Base-by-base conservation (phyloP, 192 early-diverging fungal species). In the Coemansia sp. region DNA sequence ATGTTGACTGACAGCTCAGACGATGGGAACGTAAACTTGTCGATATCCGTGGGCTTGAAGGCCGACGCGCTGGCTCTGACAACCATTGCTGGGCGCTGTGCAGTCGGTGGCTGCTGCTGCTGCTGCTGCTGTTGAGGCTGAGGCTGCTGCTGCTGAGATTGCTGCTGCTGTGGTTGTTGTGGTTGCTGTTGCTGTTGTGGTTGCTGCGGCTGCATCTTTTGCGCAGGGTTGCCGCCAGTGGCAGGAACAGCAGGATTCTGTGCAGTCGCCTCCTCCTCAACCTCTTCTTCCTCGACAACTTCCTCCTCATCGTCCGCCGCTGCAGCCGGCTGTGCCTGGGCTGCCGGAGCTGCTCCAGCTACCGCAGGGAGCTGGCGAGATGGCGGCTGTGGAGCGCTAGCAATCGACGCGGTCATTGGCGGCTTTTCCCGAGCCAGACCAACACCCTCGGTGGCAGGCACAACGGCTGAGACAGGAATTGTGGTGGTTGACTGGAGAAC, bases 21-120 rank as follows among this genome's bases (percentile, higher is more conserved):
- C 6, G 78, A 69, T 1, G 79, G 79, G 62, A 81, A 81, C 12
- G 74, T 76, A 16, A 81, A 81, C 66, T 81, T 76, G 74, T 81
- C 79, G 19, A 81, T 44, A 40, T 81, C 79, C 0, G 71, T 70
- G 32, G 79, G 79, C 62, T 76, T 81, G 71, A 81, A 81, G 9
- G 68, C 65, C 5, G 79, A 66, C 49, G 61, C 54, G 41, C 48
- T 58, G 16, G 70, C 79, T 32, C 67, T 67, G 48, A 61, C 74
- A 18, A 81, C 38, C 79, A 76, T 70, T 56, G 66, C 56, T 12
- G 74, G 79, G 48, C 21, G 59, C 1, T 26, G 16, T 9, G 21
- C 45, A 16, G 10, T 49, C 8, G 19, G 38, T 4, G 15, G 13
- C 15, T n/a, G 19, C 48, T 3, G 44, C 56, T 7, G 57, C 42